Percentiles rank a stretch among this genome's conserved stretches.
These are phyloP conservation scores for Dictyostelium firmibasis DNA, from an alignment of 78 protist genomes.

Conservation along the genomic window DNA sequence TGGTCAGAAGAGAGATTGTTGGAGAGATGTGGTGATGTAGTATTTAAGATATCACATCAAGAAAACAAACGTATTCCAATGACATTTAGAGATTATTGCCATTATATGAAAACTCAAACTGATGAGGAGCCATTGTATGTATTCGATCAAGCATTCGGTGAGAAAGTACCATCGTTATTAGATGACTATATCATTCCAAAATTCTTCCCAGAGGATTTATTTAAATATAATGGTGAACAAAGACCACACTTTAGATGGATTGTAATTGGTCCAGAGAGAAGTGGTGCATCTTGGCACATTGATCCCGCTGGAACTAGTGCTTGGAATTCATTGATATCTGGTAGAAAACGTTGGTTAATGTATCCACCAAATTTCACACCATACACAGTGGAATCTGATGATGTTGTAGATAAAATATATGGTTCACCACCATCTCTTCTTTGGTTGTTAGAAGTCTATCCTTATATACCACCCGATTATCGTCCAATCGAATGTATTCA, in stretches of 20 bases:
- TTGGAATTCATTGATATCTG: conserved; percentile 65
- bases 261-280: conserved; percentile 74
- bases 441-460: conserved; percentile 77
- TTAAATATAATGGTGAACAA: background rate
- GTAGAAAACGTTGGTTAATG: conserved; percentile 78
- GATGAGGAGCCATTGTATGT: conserved; percentile 83
- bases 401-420: conserved; percentile 45
- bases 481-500: conserved; percentile 75
- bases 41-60: conserved; percentile 59
- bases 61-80: conserved; percentile 47
- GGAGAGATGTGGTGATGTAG: conserved; percentile 49
- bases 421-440: conserved; percentile 50
- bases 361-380: conserved; percentile 78
- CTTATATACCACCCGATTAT: conserved; percentile 69
- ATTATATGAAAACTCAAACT: conserved; percentile 38
- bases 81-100: conserved; percentile 48
- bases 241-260: conserved; percentile 82
- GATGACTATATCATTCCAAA: conserved; percentile 38
- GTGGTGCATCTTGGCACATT: conserved; percentile 82
- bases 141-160: conserved; percentile 77
- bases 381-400: conserved; percentile 30
- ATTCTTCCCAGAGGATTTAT: conserved; percentile 77
- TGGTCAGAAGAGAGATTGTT: conserved; percentile 38
- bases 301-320: conserved; percentile 84
- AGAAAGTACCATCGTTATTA: conserved; percentile 53